Evolutionary conservation across 2,329 filamentous ascomycete genomes (phyloP).

Genomic region (Sporothrix sp.): DNA sequence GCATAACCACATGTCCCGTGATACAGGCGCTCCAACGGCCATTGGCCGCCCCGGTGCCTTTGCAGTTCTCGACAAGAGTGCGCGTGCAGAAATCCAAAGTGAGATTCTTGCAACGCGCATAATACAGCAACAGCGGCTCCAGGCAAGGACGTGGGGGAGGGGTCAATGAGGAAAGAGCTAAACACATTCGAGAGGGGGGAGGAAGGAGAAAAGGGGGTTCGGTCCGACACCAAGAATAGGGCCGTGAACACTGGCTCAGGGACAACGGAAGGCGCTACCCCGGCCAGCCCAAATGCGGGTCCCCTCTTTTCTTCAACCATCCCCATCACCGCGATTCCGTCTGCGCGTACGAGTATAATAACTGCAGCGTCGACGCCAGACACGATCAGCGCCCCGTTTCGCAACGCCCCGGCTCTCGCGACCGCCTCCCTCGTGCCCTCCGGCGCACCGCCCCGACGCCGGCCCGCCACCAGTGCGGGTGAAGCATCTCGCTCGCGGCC

Average conservation of each 20-base stretch:
- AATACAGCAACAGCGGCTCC: neutral
- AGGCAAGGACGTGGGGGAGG: neutral
- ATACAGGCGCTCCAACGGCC: too few relatives aligned
- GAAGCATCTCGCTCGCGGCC: slow-evolving; percentile 14
- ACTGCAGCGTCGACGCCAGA: neutral
- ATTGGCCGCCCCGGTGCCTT: too few relatives aligned
- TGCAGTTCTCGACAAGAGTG: too few relatives aligned
- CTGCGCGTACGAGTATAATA: too few relatives aligned
- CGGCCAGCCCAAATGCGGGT: slow-evolving; percentile 20
- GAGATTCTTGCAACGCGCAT: neutral
- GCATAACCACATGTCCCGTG: too few relatives aligned
- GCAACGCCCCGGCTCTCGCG: slow-evolving; percentile 10
- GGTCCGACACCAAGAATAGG: too few relatives aligned
- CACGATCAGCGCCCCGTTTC: slow-evolving; percentile 12
- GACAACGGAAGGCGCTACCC: slow-evolving; percentile 12
- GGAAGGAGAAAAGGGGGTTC: neutral
- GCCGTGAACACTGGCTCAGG: neutral
- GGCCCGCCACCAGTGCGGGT: slow-evolving; percentile 29
- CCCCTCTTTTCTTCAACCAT: slow-evolving; percentile 25
- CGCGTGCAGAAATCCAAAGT: too few relatives aligned
- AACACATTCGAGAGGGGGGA: neutral
- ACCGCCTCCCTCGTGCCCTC: neutral
- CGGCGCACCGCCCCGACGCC: slow-evolving; percentile 18
- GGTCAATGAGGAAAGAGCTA: neutral
- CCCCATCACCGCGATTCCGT: too few relatives aligned